Base-by-base conservation (phyloP, 495 filamentous ascomycete genomes). In the Penicillium maclennaniae region DNA sequence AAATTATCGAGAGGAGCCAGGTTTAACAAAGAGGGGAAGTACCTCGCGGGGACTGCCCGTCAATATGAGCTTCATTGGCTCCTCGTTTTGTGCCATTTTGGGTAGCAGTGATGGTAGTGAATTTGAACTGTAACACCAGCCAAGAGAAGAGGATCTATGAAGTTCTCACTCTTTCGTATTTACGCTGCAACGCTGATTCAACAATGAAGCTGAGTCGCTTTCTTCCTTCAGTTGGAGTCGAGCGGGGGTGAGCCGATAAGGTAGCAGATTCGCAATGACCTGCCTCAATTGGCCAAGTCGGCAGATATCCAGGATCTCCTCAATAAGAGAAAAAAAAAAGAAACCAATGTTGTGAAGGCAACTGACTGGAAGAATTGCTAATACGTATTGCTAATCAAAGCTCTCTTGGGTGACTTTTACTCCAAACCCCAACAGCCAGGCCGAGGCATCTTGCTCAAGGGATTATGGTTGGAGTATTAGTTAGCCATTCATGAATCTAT, bases 21-120 rank as follows among this genome's bases (percentile, higher is more conserved):
- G 10, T 34, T 34, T 14, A 34, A 14, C 8, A 34, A 34, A 34
- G 23, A n/a, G 17, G 4, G 2, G 14, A 43, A 14, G 1, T 64
- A 72, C 69, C 48, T 72, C 69, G 54, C 43, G 55, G 4, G 65
- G 55, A 19, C 58, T 63, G 7, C 69, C 67, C 50, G 25, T 56
- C 16, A 69, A 41, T 0, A 48, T 51, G 15, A 71, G 46, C 41
- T 58, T 63, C 8, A 65, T 59, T 1, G 55, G 60, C 3, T 58
- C 56, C 23, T 45, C 23, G 14, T 45, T 40, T 3, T 45, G 10
- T 43, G 55, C 53, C 2, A 9, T 21, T 34, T 34, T 12, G 31
- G 14, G 4, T n/a, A n/a, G n/a, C n/a, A n/a, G n/a, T n/a, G n/a
- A n/a, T n/a, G n/a, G n/a, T n/a, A n/a, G n/a, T n/a, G n/a, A n/a